phyloP scores from a whole-genome alignment of 192 early-diverging fungal genomes.

The Glomus cerebriforme region DNA sequence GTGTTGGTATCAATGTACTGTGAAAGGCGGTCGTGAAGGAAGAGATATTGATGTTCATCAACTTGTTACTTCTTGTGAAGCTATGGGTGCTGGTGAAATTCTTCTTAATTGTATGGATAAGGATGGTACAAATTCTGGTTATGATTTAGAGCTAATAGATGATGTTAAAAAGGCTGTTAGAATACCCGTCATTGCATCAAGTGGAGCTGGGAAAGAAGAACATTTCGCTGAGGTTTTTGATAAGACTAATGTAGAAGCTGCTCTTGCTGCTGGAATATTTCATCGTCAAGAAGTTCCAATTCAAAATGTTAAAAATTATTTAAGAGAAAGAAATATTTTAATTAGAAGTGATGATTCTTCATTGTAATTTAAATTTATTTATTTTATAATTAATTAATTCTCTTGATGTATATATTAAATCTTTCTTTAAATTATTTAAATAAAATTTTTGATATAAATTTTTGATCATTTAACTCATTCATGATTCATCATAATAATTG shows the following conservation, averaged over 20 bases:
- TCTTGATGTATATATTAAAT: too few species aligned
- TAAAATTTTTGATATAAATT: too few species aligned
- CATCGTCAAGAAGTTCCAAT: slow-evolving; percentile 95
- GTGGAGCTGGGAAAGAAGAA: slow-evolving; percentile 83
- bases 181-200: slow-evolving; percentile 98
- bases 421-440: too few species aligned
- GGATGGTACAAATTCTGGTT: slow-evolving; percentile 98
- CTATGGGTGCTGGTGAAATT: slow-evolving; percentile 95
- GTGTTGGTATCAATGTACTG: slow-evolving; percentile 99
- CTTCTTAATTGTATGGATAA: slow-evolving; percentile 99
- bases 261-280: slow-evolving; percentile 98
- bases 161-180: slow-evolving; percentile 76
- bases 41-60: slow-evolving; percentile 94
- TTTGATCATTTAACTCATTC: too few species aligned
- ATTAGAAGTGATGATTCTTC: slow-evolving; percentile 49
- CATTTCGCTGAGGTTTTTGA: slow-evolving; percentile 91
- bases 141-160: slow-evolving; percentile 83
- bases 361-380: not conserved
- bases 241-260: slow-evolving; percentile 90
- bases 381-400: too few species aligned
- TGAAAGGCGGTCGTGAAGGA: slow-evolving; percentile 95
- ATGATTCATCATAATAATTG: too few species aligned
- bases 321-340: slow-evolving; percentile 53
- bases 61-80: slow-evolving; percentile 84
- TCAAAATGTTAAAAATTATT: slow-evolving; percentile 75